phyloP scores from a whole-genome alignment of 176 grass and related monocot species.

The Alopecurus myosuroides region DNA sequence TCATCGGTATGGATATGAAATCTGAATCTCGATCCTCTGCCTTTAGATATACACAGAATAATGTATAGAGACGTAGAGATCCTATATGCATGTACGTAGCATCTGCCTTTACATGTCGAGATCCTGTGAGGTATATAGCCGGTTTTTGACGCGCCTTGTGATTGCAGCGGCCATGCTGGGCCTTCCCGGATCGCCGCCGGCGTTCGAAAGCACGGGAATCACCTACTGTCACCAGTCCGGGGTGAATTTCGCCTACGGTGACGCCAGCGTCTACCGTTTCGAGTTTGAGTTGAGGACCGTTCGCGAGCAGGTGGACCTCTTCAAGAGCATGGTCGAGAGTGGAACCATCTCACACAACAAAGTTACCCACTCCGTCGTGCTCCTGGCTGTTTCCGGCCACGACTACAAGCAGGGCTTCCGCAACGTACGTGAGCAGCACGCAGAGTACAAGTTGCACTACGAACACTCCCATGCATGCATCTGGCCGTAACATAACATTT shows the following conservation, averaged over 20 bases:
- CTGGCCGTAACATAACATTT: too few species aligned
- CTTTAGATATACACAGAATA: too few species aligned
- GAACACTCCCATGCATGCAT: too few species aligned
- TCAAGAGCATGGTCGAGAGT: not conserved
- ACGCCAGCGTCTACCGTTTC: constrained; percentile 35
- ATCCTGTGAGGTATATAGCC: not conserved
- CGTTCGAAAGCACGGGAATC: not conserved
- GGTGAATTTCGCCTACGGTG: constrained; percentile 52
- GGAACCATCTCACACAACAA: not conserved
- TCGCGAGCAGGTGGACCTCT: not conserved
- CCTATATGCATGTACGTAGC: too few species aligned
- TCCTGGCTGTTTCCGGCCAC: constrained; percentile 14
- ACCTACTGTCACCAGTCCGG: not conserved
- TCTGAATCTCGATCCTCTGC: too few species aligned
- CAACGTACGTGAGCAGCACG: not conserved
- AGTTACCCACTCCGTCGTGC: not conserved
- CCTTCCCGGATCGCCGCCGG: not conserved
- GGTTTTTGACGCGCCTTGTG: not conserved
- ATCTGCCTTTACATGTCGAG: too few species aligned
- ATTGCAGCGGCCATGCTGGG: constrained; percentile 26
- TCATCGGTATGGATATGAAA: not conserved
- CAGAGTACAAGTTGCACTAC: not conserved
- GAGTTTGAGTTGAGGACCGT: too few species aligned
- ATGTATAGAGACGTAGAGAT: too few species aligned
- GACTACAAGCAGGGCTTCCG: not conserved